Evolutionary conservation across 1,284 basidiomycete species (phyloP), one percentile per base, ranked within the genome.

Genomic region (Sporisorium scitamineum): DNA sequence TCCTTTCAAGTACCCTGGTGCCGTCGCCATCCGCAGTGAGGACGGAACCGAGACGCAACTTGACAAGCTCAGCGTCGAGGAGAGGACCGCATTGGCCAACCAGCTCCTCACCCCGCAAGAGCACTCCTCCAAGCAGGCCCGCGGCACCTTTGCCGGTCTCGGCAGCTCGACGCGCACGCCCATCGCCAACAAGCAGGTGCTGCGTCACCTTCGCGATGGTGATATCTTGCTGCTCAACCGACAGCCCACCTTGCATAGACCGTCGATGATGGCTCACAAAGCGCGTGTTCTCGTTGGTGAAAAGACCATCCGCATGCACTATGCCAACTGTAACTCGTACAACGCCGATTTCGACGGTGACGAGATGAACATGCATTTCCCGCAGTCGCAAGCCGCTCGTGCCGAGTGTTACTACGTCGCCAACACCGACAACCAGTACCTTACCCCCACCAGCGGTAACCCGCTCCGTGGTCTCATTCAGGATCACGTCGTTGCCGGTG

Each of bases 341-440:
- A 99, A 99, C 83, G 97, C 97, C 85, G 97, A 99, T 87, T 99
- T 99, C 85, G 97, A 99, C 85, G 97, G 97, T 81, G 97, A 99
- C 88, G 94, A 99, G 87, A 99, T 99, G 96, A 99, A 99, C 87
- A 95, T 99, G 73, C 96, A 99, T 88, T 99, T 99, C 84, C 95
- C 96, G 80, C 96, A 97, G 87, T 94, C 94, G 80, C 91, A 95
- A 79, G 90, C 96, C 45, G 95, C 97, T 50, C 92, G 96, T 66
- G 93, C 96, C 10, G 92, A 89, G 90, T 93, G 78, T 62, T 85
- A 85, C 80, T 70, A 84, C 86, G 94, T 99, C 80, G 95, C 96
- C 75, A 98, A 98, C 86, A 99, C 95, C 24, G 95, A 99, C 87
- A 97, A 97, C 83, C 97, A 99, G 87, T 99, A 99, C 86, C 90